A percentile compares a stretch with the other conserved stretches of the same genome.
Conservation (phyloP, 2,329 filamentous ascomycete species). For the Ustilaginoidea virens region DNA sequence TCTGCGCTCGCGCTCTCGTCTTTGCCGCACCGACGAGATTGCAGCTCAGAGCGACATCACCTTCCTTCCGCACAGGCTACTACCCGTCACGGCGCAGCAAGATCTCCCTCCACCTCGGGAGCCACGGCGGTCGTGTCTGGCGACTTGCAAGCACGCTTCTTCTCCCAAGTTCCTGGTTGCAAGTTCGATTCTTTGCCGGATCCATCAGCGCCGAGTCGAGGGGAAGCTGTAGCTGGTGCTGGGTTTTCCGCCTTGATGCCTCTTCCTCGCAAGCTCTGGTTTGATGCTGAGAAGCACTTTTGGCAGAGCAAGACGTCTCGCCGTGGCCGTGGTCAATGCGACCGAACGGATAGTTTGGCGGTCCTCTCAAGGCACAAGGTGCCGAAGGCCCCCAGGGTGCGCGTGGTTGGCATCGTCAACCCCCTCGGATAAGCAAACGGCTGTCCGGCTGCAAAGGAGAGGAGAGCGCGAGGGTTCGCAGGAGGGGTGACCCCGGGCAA, state of each 20-base stretch:
- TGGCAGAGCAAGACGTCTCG: constrained; percentile 20
- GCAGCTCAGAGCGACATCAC: constrained; percentile 16
- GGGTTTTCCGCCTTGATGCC: too few relatives aligned
- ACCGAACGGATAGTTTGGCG: constrained; percentile 21
- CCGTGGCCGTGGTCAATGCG: constrained; percentile 17
- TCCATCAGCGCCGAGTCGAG: constrained; percentile 13
- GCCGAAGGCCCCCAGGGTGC: constrained; percentile 19
- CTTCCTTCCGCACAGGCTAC: constrained; percentile 20
- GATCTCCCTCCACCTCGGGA: too few relatives aligned
- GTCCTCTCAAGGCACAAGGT: constrained; percentile 23
- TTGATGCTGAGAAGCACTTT: not conserved
- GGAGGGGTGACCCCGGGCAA: constrained; percentile 13
- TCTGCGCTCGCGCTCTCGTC: constrained; percentile 11
- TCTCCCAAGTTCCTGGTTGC: too few relatives aligned
- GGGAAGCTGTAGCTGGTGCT: constrained; percentile 18
- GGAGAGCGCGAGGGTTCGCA: constrained; percentile 13
- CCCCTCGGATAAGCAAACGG: constrained; percentile 13
- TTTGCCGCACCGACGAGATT: constrained; percentile 17
- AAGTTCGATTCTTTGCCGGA: too few relatives aligned
- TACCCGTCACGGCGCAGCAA: constrained; percentile 14
- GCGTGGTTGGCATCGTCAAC: constrained; percentile 26
- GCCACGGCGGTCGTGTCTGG: constrained; percentile 22
- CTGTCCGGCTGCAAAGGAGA: constrained; percentile 17
- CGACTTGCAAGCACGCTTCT: too few relatives aligned
- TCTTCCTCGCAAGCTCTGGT: too few relatives aligned